Base-by-base conservation (phyloP, 164 flowering plant species). In the Cinnamomum chago region DNA sequence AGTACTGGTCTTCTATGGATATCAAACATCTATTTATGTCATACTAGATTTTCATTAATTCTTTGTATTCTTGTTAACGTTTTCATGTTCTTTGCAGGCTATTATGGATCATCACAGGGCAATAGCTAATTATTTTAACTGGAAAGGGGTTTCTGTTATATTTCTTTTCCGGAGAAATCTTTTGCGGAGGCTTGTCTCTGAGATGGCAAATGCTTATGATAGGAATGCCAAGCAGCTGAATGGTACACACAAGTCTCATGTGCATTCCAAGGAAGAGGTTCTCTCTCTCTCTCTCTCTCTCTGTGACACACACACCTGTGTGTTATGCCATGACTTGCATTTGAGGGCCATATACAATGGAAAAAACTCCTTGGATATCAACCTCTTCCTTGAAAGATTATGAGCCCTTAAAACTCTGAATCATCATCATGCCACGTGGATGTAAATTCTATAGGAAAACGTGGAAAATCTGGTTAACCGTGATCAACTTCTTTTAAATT, bases 171-270 rank as follows among this genome's bases (percentile, higher is more conserved):
- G 98, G 47, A 85, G 88, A 77, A 93, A 91, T 79, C 82, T 89
- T 24, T 68, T 93, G 72, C 89, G 89, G 17, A 76, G 96, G 68
- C 82, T 91, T 86, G 87, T 91, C 72, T 93, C 98, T 24, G 76
- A 86, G 67, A 76, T 90, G 70, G 93, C 96, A 27, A 93, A 91
- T 81, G 85, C 89, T n/a, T 86, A 84, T 81, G 98, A 93, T 73
- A 84, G 89, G 25, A 72, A 82, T 65, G 94, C 91, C 50, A 89
- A 87, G 84, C 86, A 79, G 24, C 79, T 91, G 76, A 91, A 93
- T 76, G 97, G 97, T 28, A 90, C 93, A 28, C 96, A 93, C 83
- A 91, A 90, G 83, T 85, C 97, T 67, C 97, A 93, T 74, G 94
- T 90, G 55, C 96, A 93, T 85, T 83, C 94, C 18, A 50, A 23